These are phyloP conservation scores for Fomitopsis serialis DNA, from an alignment of 768 basidiomycete genomes.

Conservation along the genomic window DNA sequence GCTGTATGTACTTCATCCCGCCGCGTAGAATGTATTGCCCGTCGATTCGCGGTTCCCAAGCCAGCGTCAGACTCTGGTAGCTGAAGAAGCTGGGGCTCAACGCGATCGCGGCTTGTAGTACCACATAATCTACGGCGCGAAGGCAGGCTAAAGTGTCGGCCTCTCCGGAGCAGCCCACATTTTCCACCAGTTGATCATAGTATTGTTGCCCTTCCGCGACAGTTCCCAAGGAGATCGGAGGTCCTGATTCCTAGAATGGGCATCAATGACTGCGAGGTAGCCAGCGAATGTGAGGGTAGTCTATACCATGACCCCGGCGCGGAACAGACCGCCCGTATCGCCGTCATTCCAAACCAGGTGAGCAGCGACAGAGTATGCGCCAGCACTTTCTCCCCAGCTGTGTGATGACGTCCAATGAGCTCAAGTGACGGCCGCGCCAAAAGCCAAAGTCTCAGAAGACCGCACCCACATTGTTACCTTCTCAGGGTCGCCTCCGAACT, in stretches of 20 bases:
- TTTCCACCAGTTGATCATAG: conserved; percentile 36
- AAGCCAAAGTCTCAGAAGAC: not conserved
- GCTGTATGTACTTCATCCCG: not conserved
- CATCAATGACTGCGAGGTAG: not conserved
- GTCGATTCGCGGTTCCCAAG: conserved; percentile 1
- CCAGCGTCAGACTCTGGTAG: not conserved
- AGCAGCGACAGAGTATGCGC: conserved; percentile 28
- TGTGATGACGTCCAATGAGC: conserved; percentile 3
- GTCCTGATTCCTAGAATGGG: not conserved
- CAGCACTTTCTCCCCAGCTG: conserved; percentile 32
- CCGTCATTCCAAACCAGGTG: conserved; percentile 21
- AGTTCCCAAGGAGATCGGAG: not conserved
- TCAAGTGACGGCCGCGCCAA: conserved; percentile 30
- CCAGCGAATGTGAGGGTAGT: not conserved
- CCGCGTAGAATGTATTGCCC: not conserved
- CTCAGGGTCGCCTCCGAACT: conserved; percentile 32
- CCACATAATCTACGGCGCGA: conserved; percentile 28
- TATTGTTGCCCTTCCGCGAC: conserved; percentile 23
- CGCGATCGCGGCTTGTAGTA: conserved; percentile 28
- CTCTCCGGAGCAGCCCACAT: conserved; percentile 30
- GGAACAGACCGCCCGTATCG: conserved; percentile 16
- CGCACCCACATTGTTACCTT: conserved; percentile 31
- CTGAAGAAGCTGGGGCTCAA: conserved; percentile 25
- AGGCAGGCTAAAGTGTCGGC: conserved; percentile 39
- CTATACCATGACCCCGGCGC: conserved; percentile 33